Conservation (phyloP, 192 early-diverging fungal genomes). For the Lunasporangiospora selenospora region DNA sequence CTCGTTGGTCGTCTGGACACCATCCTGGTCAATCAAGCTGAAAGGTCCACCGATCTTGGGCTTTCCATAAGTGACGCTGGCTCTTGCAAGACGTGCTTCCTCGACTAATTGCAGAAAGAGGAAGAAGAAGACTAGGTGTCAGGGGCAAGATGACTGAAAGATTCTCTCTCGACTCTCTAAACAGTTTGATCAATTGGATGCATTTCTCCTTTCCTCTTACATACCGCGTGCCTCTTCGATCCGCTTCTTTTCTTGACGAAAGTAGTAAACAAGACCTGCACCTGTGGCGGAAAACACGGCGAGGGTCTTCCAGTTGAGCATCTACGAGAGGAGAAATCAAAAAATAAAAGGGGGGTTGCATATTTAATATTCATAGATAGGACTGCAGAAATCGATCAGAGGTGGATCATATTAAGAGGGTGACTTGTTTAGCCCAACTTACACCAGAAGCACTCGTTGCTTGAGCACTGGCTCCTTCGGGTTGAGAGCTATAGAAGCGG, state of each 20-base stretch:
- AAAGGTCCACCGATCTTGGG: slow-evolving; percentile 93
- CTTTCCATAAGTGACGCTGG: slow-evolving; percentile 66
- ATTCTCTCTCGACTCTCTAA: slow-evolving; percentile 13
- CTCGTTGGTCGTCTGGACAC: slow-evolving; percentile 72
- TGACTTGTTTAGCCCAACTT: too few relatives aligned
- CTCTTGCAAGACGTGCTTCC: slow-evolving; percentile 40
- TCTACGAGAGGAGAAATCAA: slow-evolving; percentile 15
- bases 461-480: slow-evolving; percentile 37
- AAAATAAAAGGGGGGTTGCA: not conserved
- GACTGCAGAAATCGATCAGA: not conserved
- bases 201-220: not conserved
- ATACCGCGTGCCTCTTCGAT: slow-evolving; percentile 53
- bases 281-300: slow-evolving; percentile 65
- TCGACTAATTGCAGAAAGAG: too few relatives aligned
- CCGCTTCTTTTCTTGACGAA: slow-evolving; percentile 67
- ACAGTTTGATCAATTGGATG: not conserved
- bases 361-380: not conserved
- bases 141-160: too few relatives aligned
- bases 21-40: slow-evolving; percentile 82
- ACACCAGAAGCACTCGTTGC: slow-evolving; percentile 27
- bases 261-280: slow-evolving; percentile 66
- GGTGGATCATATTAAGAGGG: not conserved
- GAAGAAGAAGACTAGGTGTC: too few relatives aligned
- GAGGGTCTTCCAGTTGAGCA: slow-evolving; percentile 56
- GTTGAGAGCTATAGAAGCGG: slow-evolving; percentile 17